phyloP scores from a whole-genome alignment of 139 green algal genomes.

The Pseudopediastrum boryanum region DNA sequence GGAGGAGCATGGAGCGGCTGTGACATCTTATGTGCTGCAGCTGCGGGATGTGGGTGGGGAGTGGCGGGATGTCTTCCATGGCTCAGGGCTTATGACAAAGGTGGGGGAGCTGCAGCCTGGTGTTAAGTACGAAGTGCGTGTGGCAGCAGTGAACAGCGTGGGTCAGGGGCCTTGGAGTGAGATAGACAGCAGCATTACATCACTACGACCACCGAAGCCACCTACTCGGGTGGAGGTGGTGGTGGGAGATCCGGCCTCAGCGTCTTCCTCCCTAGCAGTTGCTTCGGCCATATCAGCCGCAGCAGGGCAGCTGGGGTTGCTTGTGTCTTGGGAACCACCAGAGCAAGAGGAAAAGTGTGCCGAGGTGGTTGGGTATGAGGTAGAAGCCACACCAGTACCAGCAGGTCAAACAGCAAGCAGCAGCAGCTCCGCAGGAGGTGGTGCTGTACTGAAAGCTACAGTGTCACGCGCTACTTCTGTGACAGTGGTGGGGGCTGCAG shows the following conservation, averaged over 20 bases:
- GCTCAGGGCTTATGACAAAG: conserved; percentile 25
- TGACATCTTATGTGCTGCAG: conserved; percentile 55
- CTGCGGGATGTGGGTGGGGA: not conserved
- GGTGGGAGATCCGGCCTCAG: not conserved
- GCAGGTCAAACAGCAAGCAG: not conserved
- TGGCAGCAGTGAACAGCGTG: conserved; percentile 52
- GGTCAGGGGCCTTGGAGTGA: conserved; percentile 48
- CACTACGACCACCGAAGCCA: conserved; percentile 40
- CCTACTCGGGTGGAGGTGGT: not conserved
- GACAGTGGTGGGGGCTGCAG: conserved; percentile 34
- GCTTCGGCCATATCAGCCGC: conserved; percentile 5
- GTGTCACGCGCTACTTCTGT: conserved; percentile 2
- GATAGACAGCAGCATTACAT: conserved; percentile 17
- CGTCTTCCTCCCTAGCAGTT: conserved; percentile 9
- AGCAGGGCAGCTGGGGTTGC: not conserved
- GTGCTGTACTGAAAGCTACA: conserved; percentile 16
- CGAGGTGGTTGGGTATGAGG: conserved; percentile 16
- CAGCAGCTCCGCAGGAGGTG: not conserved
- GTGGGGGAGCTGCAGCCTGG: conserved; percentile 47
- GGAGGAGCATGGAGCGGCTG: conserved; percentile 54
- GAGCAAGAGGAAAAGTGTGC: not conserved
- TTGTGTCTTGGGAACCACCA: conserved; percentile 17
- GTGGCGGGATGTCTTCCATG: conserved; percentile 43
- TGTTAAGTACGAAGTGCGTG: conserved; percentile 49
- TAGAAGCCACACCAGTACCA: not conserved